Base-by-base conservation (phyloP, 108 stramenopile genomes). In the Skeletonema marinoi region DNA sequence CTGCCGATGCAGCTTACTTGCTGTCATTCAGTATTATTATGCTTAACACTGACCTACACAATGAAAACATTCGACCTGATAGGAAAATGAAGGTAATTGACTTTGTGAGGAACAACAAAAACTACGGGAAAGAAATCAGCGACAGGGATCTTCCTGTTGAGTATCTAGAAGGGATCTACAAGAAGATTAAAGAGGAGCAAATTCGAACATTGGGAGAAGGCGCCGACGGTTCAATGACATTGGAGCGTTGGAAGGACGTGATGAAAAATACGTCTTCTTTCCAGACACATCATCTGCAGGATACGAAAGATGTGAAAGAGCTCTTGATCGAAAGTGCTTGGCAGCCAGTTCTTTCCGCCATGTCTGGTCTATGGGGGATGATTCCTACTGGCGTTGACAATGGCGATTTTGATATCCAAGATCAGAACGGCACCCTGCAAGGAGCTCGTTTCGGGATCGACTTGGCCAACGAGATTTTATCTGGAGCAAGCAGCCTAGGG, bases 11-110 rank as follows among this genome's bases (percentile, higher is more conserved):
- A 30, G 96, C 97, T 4, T 98, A 95, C 65, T 87, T 98, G 19
- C 85, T 98, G 17, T 90, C 91, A 6, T 98, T 97, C 73, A 96
- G 95, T 81, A 97, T 98, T 44, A 98, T 99, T 61, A 99, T 99
- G 97, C 88, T 99, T 31, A 99, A 99, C 80, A 99, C 98, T 16
- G 98, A 99, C 88, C 92, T 92, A 51, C 98, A 99, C 89, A 99
- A 99, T 70, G 89, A 95, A 54, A 97, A 97, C 72, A 98, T 99
- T 74, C 87, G 91, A 38, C 82, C 94, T 35, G 97, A 99, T 70
- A 87, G 94, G 21, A 97, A 95, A 70, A 99, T 99, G 98, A 94
- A 82, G 48, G 77, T 90, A 25, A 76, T 78, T 46, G 97, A 91
- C 51, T 99, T 99, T 82, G 82, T 97, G 3, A 85, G 85, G 65